Base-by-base conservation (phyloP, 2,329 filamentous ascomycete species). In the Botrytis squamosa region DNA sequence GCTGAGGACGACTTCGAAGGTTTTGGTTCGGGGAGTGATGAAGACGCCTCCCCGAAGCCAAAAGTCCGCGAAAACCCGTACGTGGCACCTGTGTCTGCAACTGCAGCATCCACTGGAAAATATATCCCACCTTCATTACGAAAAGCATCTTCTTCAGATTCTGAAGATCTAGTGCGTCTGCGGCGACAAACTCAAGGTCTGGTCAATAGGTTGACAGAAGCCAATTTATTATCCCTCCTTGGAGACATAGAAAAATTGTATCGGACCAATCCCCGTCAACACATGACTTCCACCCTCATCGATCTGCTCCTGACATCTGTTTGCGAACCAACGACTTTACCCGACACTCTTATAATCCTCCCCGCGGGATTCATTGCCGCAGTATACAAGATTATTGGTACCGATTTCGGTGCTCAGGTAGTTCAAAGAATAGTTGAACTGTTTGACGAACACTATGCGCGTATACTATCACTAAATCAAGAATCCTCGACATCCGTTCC, bases 181-280 rank as follows among this genome's bases (percentile, higher is more conserved):
- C 90, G 90, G 74, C 90, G 93, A 75, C 93, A 97, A 80, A 86
- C 93, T 0, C 94, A 98, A 81, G 95, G 96, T 80, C 87, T 96
- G 29, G 88, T 99, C 80, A 99, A 99, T 82, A 92, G 95, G 80
- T 86, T 99, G 46, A 98, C 96, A 0, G 95, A 98, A 80, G 90
- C 94, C 55, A 98, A 96, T 78, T 86, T 99, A 76, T 83, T 97
- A 9, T 92, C 93, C 2, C 97, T 98, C 71, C 84, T 98, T 5
- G 88, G 88, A 62, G 92, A 97, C 29, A 87, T 97, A 46, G 94
- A 97, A 80, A 90, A 91, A 75, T 85, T 98, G 1, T 99, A 98
- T 81, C 88, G 91, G 72, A 90, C 91, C 60, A 90, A 97, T 77
- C 91, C 96, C 0, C 90, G 96, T n/a, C 93, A 96, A 75, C 90